Conservation (phyloP, 352 stramenopile genomes). For the Phytophthora cryptogea region DNA sequence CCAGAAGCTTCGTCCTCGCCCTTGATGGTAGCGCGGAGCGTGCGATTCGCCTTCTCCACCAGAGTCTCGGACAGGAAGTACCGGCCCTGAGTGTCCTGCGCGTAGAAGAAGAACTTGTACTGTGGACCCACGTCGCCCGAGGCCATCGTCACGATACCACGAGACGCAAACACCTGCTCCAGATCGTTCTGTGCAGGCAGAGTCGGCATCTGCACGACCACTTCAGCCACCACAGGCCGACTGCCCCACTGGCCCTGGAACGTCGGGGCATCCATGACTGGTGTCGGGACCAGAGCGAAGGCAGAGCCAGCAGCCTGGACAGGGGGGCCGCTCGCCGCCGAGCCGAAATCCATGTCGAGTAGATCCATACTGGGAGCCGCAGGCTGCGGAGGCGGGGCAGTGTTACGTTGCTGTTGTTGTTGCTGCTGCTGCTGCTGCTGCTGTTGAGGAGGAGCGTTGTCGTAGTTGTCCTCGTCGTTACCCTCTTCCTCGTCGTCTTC, state of each 20-base stretch:
- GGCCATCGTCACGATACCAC: conserved; percentile 77
- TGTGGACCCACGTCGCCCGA: conserved; percentile 79
- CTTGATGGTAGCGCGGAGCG: conserved; percentile 75
- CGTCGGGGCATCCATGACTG: conserved; percentile 71
- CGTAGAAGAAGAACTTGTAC: conserved; percentile 90
- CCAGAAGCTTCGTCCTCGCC: conserved; percentile 66
- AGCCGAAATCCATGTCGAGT: conserved; percentile 80
- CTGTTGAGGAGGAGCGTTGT: conserved; percentile 32
- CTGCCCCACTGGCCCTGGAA: conserved; percentile 81
- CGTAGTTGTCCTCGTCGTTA: conserved; percentile 33
- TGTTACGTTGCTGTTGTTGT: conserved; percentile 58
- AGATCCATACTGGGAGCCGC: conserved; percentile 60
- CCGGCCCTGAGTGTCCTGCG: conserved; percentile 61
- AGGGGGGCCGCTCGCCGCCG: conserved; percentile 20
- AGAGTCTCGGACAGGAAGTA: conserved; percentile 79
- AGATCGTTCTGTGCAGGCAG: conserved; percentile 67
- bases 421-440: conserved; percentile 47
- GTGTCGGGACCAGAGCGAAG: conserved; percentile 63
- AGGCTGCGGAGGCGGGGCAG: conserved; percentile 26
- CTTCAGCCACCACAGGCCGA: conserved; percentile 64
- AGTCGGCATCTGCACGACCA: conserved; percentile 60
- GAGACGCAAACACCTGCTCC: conserved; percentile 60
- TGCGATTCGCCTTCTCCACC: conserved; percentile 67
- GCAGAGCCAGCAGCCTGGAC: conserved; percentile 25
- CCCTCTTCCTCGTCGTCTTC: conserved; percentile 59